Conservation (phyloP, 2,329 filamentous ascomycete species). For the Calonectria pauciramosa region DNA sequence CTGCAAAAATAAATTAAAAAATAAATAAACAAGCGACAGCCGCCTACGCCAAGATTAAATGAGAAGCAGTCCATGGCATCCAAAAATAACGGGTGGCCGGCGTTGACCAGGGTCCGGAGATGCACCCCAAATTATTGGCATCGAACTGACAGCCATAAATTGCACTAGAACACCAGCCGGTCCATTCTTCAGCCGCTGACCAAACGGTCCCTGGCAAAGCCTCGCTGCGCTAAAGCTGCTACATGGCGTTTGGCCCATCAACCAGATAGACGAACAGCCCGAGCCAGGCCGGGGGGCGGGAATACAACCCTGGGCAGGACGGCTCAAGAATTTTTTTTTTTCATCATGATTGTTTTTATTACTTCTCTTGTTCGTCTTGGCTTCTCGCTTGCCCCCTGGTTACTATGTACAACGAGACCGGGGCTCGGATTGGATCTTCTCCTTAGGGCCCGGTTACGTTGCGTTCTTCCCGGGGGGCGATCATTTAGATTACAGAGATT, state of each 20-base stretch:
- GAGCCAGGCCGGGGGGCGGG: neutral
- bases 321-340: conserved; percentile 4
- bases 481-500: conserved; percentile 11
- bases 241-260: conserved; percentile 29
- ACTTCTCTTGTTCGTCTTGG: conserved; percentile 3
- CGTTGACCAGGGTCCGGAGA: conserved; percentile 12
- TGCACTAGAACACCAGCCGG: conserved; percentile 5
- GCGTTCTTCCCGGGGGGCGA: conserved; percentile 16
- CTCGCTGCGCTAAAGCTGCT: neutral
- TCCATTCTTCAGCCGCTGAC: neutral
- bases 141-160: neutral
- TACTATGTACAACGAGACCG: conserved; percentile 3
- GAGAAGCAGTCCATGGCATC: neutral
- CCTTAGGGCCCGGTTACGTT: conserved; percentile 1
- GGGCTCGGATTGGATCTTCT: conserved; percentile 9
- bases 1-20: neutral
- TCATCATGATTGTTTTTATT: neutral
- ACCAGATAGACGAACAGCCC: conserved; percentile 18
- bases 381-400: neutral
- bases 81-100: neutral
- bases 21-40: neutral
- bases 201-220: neutral
- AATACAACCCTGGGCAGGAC: neutral
- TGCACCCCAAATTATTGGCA: conserved; percentile 6
- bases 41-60: conserved; percentile 2